phyloP scores from a whole-genome alignment of 805 yeast genomes.

The Schwanniomyces pseudopolymorphus region DNA sequence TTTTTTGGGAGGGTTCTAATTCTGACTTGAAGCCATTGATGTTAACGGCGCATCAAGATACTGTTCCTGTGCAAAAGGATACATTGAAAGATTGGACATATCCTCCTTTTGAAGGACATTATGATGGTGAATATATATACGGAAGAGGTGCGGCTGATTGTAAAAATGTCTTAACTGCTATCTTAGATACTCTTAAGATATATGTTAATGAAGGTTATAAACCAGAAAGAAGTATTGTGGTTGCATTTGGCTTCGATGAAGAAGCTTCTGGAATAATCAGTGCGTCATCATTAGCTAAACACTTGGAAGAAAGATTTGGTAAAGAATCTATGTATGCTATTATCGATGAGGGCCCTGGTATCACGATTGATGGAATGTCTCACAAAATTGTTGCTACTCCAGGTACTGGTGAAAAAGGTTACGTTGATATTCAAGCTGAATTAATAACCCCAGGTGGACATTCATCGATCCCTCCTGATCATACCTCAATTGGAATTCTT shows the following conservation, averaged over 20 bases:
- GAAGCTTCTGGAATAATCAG: constrained; percentile 67
- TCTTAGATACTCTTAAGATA: constrained; percentile 67
- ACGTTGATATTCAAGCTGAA: constrained; percentile 47
- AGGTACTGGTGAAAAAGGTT: constrained; percentile 48
- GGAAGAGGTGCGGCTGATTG: constrained; percentile 83
- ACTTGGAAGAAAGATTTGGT: constrained; percentile 57
- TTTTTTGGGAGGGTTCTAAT: constrained; percentile 59
- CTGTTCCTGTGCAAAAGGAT: constrained; percentile 68
- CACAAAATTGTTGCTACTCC: constrained; percentile 55
- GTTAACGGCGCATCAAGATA: constrained; percentile 78
- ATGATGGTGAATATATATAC: constrained; percentile 64
- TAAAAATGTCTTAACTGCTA: constrained; percentile 65
- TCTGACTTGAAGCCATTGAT: constrained; percentile 64
- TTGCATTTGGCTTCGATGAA: constrained; percentile 79
- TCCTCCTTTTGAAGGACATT: constrained; percentile 61
- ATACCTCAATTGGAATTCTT: constrained; percentile 75
- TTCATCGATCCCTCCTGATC: constrained; percentile 78
- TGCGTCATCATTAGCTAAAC: constrained; percentile 51
- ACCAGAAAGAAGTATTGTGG: constrained; percentile 62
- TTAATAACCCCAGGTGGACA: constrained; percentile 74
- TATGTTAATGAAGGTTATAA: constrained; percentile 47
- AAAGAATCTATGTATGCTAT: constrained; percentile 57
- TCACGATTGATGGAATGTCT: constrained; percentile 30
- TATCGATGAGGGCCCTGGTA: constrained; percentile 66
- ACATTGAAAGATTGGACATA: constrained; percentile 60